phyloP scores from a whole-genome alignment of 495 filamentous ascomycete species.

The Xylaria bambusicola region DNA sequence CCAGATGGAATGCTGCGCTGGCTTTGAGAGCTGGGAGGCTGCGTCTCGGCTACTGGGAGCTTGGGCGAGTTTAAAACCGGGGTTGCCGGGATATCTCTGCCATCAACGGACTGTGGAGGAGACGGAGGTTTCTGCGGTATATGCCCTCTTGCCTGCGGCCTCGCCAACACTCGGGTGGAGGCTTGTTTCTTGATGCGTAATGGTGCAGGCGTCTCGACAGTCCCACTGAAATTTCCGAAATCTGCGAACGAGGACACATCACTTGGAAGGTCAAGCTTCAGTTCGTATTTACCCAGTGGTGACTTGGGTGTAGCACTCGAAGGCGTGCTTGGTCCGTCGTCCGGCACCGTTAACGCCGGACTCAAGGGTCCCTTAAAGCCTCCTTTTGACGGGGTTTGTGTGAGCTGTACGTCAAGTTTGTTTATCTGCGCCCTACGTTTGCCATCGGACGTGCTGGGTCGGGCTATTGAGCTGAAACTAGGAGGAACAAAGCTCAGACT shows the following conservation, averaged over 20 bases:
- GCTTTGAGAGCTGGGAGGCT: conserved; percentile 21
- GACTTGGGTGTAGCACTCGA: conserved; percentile 31
- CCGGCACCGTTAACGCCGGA: conserved; percentile 8
- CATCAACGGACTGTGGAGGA: conserved; percentile 29
- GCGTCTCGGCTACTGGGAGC: conserved; percentile 14
- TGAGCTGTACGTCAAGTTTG: conserved; percentile 45
- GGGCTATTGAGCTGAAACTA: conserved; percentile 29
- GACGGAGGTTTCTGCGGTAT: conserved; percentile 28
- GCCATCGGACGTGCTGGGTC: conserved; percentile 34
- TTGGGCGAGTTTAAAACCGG: conserved; percentile 11
- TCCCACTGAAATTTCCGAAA: conserved; percentile 28
- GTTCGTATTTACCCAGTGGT: conserved; percentile 33
- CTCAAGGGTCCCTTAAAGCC: background rate
- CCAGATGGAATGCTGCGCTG: conserved; percentile 19
- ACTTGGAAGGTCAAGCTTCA: conserved; percentile 29
- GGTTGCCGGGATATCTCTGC: conserved; percentile 14
- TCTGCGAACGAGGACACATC: conserved; percentile 33
- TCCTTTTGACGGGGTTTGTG: conserved; percentile 18
- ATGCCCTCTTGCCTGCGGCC: conserved; percentile 12
- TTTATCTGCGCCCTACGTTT: conserved; percentile 39
- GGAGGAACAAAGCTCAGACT: conserved; percentile 33
- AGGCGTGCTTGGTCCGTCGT: conserved; percentile 6
- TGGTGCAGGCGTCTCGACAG: conserved; percentile 31
- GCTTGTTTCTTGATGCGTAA: conserved; percentile 31
- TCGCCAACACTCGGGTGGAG: conserved; percentile 9